A percentile compares a stretch with the other conserved stretches of the same genome.
Evolutionary conservation across 148 eudicot genomes (phyloP).

Genomic region (Suaeda aralocaspica): DNA sequence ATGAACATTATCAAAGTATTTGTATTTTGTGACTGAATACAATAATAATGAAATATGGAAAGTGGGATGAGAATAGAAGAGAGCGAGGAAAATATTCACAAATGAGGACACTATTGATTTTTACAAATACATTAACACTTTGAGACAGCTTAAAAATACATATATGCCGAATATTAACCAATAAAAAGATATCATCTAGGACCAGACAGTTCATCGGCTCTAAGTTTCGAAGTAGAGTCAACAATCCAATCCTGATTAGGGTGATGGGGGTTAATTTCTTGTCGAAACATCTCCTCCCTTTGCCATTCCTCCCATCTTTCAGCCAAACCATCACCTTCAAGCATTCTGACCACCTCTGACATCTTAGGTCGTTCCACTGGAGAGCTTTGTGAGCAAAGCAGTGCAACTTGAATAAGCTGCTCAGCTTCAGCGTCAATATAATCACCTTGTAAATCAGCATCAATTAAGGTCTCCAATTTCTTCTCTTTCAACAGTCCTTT

Average conservation of each 20-base stretch:
- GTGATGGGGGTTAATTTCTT: conserved; percentile 25
- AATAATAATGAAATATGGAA: neutral
- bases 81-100: conserved; percentile 26
- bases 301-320: conserved; percentile 45
- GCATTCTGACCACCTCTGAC: conserved; percentile 42
- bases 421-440: conserved; percentile 35
- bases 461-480: conserved; percentile 40
- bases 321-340: conserved; percentile 36
- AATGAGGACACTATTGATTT: conserved; percentile 13
- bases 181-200: conserved; percentile 30
- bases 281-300: conserved; percentile 33
- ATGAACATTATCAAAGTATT: conserved; percentile 17
- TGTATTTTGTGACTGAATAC: conserved; percentile 9
- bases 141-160: conserved; percentile 6
- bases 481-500: conserved; percentile 41
- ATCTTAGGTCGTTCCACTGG: conserved; percentile 36
- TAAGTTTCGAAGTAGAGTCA: conserved; percentile 32
- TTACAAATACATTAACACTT: conserved; percentile 11
- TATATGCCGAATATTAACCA: conserved; percentile 8
- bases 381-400: conserved; percentile 36
- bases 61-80: neutral
- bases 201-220: conserved; percentile 37
- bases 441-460: conserved; percentile 36
- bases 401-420: conserved; percentile 36
- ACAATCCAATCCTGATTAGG: conserved; percentile 24